Percentiles rank a stretch among this genome's conserved stretches.
Evolutionary conservation across 306 rosid genomes (phyloP).

Genomic region (Lathyrus oleraceus): DNA sequence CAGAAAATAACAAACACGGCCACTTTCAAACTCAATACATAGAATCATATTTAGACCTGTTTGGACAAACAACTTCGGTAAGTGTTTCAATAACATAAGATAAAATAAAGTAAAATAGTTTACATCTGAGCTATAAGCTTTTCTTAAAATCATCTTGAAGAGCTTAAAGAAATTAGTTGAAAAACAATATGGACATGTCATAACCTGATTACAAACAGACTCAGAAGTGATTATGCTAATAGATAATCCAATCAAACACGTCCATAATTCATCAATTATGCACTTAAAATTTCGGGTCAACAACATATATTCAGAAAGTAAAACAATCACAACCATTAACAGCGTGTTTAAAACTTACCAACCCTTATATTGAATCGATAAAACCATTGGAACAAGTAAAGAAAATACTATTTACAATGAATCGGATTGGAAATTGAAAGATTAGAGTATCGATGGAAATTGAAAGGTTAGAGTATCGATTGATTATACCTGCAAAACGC

Average conservation of each 20-base stretch:
- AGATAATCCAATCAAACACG: neutral
- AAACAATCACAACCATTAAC: neutral
- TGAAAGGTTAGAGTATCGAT: neutral
- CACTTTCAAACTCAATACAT: neutral
- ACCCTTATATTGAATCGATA: conserved; percentile 2
- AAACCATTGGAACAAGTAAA: neutral
- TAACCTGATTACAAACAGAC: neutral
- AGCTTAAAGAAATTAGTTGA: neutral
- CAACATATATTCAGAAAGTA: conserved; percentile 5
- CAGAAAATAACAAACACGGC: conserved; percentile 9
- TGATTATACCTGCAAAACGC: conserved; percentile 85
- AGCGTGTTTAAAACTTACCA: neutral
- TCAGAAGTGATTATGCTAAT: neutral
- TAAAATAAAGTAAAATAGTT: neutral
- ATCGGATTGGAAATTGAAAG: neutral
- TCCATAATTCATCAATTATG: conserved; percentile 15
- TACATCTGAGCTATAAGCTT: neutral
- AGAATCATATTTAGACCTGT: neutral
- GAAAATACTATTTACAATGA: neutral
- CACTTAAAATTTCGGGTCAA: neutral
- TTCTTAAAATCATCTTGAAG: neutral
- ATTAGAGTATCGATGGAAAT: neutral
- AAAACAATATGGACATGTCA: neutral
- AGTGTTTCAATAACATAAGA: neutral
- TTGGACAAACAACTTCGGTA: neutral